A percentile compares a stretch with the other conserved stretches of the same genome.
These are phyloP conservation scores for Herpetomonas samuelpessoai DNA, from an alignment of 208 protist genomes.

Conservation along the genomic window DNA sequence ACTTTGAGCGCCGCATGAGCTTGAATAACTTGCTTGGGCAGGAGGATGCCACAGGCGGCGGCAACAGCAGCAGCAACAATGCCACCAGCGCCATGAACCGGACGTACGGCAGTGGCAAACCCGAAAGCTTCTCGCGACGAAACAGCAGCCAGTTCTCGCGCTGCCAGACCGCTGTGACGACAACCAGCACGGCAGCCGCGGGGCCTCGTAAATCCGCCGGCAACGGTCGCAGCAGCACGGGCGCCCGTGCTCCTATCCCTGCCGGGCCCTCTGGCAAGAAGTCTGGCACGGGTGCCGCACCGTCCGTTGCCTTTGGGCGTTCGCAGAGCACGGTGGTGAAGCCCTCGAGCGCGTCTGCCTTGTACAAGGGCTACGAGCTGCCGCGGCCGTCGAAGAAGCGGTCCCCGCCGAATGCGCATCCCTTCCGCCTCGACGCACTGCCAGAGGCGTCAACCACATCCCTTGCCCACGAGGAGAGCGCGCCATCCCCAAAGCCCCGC, in stretches of 20 bases:
- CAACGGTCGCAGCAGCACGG: not conserved
- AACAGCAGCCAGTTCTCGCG: constrained; percentile 19
- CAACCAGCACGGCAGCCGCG: not conserved
- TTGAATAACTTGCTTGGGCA: not conserved
- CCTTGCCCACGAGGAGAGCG: constrained; percentile 1
- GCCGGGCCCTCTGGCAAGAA: not conserved
- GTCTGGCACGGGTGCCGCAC: not conserved
- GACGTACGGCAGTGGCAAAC: not conserved
- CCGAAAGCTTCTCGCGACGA: constrained; percentile 1
- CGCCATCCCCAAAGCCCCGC: constrained; percentile 13
- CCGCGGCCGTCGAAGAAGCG: not conserved
- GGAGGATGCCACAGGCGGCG: not conserved
- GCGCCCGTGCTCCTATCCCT: constrained; percentile 3
- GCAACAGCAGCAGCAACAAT: constrained; percentile 2
- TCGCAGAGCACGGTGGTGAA: constrained; percentile 7
- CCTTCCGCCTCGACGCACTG: too few species aligned
- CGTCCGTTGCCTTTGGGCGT: constrained; percentile 10
- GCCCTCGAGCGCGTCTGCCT: not conserved
- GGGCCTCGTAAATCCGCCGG: not conserved
- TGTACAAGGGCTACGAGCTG: not conserved
- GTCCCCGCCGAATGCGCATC: too few species aligned
- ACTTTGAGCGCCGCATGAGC: constrained; percentile 47
- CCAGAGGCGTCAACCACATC: constrained; percentile 11
- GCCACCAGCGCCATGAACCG: constrained; percentile 3
- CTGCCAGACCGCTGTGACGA: constrained; percentile 25